Evolutionary conservation across 495 filamentous ascomycete species (phyloP), one percentile per base, ranked within the genome.

Genomic region (Talaromyces thailandensis): DNA sequence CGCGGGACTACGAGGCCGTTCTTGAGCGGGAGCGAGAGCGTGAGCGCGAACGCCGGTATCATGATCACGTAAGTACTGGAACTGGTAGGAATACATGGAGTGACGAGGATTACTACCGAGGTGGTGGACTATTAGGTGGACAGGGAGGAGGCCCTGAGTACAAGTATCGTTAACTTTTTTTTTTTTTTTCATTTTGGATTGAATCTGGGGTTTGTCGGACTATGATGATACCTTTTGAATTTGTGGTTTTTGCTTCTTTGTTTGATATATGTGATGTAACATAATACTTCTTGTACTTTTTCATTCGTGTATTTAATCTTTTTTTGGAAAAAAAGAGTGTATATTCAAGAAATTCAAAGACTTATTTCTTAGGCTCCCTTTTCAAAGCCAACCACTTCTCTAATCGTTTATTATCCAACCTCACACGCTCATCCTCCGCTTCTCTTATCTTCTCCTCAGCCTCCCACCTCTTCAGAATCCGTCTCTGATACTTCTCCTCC

Each of bases 51-150:
- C 70, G 67, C 60, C 66, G 67, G 50, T 68, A 71, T 40, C 62
- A 66, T 28, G 66, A 73, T 45, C 67, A 67, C 35, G 35, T 62
- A 9, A 60, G 65, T 16, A 75, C 64, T 56, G 69, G 74, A 62
- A 62, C 61, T 5, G 50, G 58, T 45, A 57, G 59, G 28, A 31
- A 2, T 6, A 53, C 59, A 3, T 62, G 63, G 55, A 65, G 60
- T 31, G 74, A 75, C 6, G 76, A 80, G 14, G 74, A 76, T 21
- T 76, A 75, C 61, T 77, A 78, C 62, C 73, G 74, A n/a, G 51
- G 51, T 16, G 71, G 74, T 12, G 60, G 64, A 23, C 52, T 73
- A 63, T 64, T 73, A 24, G 72, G 71, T 53, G 71, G 72, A 29
- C 72, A 75, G 21, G 72, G 72, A 43, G 67, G 70, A 58, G 69